Percentiles rank a stretch among this genome's conserved stretches.
phyloP scores from a whole-genome alignment of 225 moss, liverwort and hornwort genomes.

The Physcomitrellopsis africana region DNA sequence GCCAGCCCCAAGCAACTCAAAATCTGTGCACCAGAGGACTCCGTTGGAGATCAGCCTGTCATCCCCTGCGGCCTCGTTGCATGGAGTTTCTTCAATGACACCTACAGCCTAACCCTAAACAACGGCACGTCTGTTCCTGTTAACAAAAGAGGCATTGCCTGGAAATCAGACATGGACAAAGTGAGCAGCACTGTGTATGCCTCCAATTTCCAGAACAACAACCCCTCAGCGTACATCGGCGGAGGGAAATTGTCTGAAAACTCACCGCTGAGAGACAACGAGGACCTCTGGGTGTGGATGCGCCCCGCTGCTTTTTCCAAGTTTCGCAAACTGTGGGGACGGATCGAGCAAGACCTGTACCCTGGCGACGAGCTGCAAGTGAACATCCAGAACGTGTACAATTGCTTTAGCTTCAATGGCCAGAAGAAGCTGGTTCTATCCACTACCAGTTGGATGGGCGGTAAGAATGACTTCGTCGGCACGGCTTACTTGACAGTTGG shows the following conservation, averaged over 20 bases:
- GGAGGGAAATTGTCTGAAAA: constrained; percentile 24
- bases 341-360: constrained; percentile 54
- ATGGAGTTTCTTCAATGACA: constrained; percentile 72
- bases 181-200: constrained; percentile 30
- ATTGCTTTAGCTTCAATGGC: constrained; percentile 62
- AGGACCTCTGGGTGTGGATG: constrained; percentile 80
- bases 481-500: constrained; percentile 61
- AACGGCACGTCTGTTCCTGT: constrained; percentile 5
- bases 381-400: constrained; percentile 49
- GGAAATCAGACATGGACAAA: constrained; percentile 66
- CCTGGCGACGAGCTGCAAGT: constrained; percentile 28
- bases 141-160: constrained; percentile 52
- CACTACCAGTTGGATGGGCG: constrained; percentile 74
- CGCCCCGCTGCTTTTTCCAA: constrained; percentile 67
- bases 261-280: constrained; percentile 45
- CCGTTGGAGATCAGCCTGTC: constrained; percentile 27
- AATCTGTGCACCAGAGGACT: constrained; percentile 54
- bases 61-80: constrained; percentile 71
- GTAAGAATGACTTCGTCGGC: constrained; percentile 67
- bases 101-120: constrained; percentile 29
- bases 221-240: constrained; percentile 32
- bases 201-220: constrained; percentile 55
- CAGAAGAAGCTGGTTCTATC: constrained; percentile 69
- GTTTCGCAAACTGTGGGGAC: constrained; percentile 70
- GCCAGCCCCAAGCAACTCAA: neutral